phyloP scores from a whole-genome alignment of 768 basidiomycete species.

The Phlegmacium glaucopus region DNA sequence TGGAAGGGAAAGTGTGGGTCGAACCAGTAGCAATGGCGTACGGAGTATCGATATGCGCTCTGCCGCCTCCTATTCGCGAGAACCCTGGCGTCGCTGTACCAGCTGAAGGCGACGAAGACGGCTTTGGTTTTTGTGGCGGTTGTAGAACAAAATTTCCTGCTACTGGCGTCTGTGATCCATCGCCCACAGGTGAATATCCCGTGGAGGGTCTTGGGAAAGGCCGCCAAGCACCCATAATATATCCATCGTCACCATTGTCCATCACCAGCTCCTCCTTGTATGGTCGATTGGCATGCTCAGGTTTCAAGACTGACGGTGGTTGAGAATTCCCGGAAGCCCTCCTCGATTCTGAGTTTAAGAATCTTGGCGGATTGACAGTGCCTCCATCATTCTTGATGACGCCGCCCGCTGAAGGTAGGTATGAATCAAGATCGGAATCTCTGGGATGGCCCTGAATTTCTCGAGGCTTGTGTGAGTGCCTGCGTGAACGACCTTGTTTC shows the following conservation, averaged over 20 bases:
- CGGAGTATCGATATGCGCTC: slow-evolving; percentile 81
- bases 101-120: slow-evolving; percentile 6
- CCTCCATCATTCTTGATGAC: slow-evolving; percentile 24
- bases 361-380: slow-evolving; percentile 29
- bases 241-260: slow-evolving; percentile 77
- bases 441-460: slow-evolving; percentile 17
- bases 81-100: slow-evolving; percentile 49
- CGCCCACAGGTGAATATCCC: slow-evolving; percentile 46
- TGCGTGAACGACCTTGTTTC: slow-evolving; percentile 27
- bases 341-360: slow-evolving; percentile 34
- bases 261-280: slow-evolving; percentile 52
- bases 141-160: slow-evolving; percentile 4
- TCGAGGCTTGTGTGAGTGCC: slow-evolving; percentile 19
- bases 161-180: slow-evolving; percentile 23
- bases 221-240: slow-evolving; percentile 95
- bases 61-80: slow-evolving; percentile 82
- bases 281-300: slow-evolving; percentile 74
- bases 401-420: slow-evolving; percentile 40
- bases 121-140: slow-evolving; percentile 17
- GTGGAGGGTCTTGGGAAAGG: slow-evolving; percentile 50
- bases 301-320: slow-evolving; percentile 69
- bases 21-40: slow-evolving; percentile 67
- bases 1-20: slow-evolving; percentile 65
- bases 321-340: slow-evolving; percentile 53
- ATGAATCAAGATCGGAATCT: slow-evolving; percentile 49